Evolutionary conservation across 140 eudicot species (phyloP).

Genomic region (Cichorium intybus): DNA sequence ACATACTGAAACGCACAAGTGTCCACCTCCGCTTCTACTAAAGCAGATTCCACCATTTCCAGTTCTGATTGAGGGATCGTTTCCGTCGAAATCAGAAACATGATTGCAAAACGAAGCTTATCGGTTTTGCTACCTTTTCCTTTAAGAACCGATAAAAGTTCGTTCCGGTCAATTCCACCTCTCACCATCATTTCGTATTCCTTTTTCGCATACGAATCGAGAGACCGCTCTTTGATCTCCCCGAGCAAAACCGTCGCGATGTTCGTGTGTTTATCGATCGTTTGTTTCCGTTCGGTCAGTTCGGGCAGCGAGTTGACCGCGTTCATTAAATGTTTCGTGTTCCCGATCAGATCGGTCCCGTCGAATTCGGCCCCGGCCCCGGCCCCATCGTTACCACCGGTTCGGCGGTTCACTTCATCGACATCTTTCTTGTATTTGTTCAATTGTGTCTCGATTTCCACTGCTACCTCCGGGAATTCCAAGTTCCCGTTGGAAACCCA

Average conservation of each 20-base stretch:
- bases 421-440: conserved; percentile 83
- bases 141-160: conserved; percentile 74
- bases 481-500: conserved; percentile 82
- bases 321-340: conserved; percentile 85
- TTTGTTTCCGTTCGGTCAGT: conserved; percentile 85
- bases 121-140: conserved; percentile 86
- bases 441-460: conserved; percentile 81
- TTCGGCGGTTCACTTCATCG: conserved; percentile 84
- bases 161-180: conserved; percentile 81
- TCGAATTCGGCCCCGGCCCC: conserved; percentile 91
- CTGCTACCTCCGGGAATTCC: conserved; percentile 93
- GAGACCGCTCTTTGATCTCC: conserved; percentile 85
- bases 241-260: conserved; percentile 85
- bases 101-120: conserved; percentile 89
- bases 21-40: conserved; percentile 87
- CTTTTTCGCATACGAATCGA: conserved; percentile 78
- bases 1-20: conserved; percentile 91
- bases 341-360: conserved; percentile 92
- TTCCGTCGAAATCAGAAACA: conserved; percentile 84
- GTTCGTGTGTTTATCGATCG: conserved; percentile 90
- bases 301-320: conserved; percentile 94
- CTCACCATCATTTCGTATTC: conserved; percentile 90
- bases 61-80: conserved; percentile 65
- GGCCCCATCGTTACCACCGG: conserved; percentile 77
- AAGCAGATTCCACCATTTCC: conserved; percentile 73